Evolutionary conservation across 495 filamentous ascomycete genomes (phyloP), one percentile per base, ranked within the genome.

Genomic region (Entonaema liquescens): DNA sequence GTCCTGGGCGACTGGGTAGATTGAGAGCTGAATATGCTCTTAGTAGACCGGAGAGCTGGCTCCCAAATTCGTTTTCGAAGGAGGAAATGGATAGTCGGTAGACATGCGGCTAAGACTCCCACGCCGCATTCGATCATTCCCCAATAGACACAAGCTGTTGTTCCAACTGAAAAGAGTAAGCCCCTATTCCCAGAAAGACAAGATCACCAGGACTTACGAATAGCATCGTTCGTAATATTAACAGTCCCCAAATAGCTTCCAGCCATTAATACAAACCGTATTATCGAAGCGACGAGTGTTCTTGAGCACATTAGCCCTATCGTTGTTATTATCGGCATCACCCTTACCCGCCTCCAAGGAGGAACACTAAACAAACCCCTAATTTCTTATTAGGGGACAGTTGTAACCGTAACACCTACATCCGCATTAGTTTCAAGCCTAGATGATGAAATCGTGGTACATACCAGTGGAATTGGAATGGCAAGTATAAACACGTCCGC

Each of bases 91-190:
- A 71, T 52, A 9, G 63, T 63, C n/a, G 74, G 74, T 11, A 76
- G 50, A 21, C 74, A 76, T 6, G 68, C 74, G 25, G 67, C 71
- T 13, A 76, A 52, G 2, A 76, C 68, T 7, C 68, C 71, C 12
- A 71, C 31, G 4, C 74, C 74, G 28, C 70, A 68, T 52, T 76
- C 74, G 15, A 76, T 53, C 59, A 71, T 65, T 1, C 70, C 74
- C 70, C 70, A 76, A 13, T 76, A 76, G 17, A 74, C 15, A n/a
- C 59, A 67, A 28, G 55, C 71, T 2, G 74, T 73, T 15, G 61
- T 38, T 40, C 44, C 44, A 29, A 75, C 70, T 75, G 17, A 7
- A 21, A 21, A 15, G 36, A 1, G 26, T 65, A 0, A 61, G 59
- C 33, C 42, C 9, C 23, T 2, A 23, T 21, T 47, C 19, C 19